These are phyloP conservation scores for Pterulicium gracile DNA, from an alignment of 1,284 basidiomycete species.

Conservation along the genomic window DNA sequence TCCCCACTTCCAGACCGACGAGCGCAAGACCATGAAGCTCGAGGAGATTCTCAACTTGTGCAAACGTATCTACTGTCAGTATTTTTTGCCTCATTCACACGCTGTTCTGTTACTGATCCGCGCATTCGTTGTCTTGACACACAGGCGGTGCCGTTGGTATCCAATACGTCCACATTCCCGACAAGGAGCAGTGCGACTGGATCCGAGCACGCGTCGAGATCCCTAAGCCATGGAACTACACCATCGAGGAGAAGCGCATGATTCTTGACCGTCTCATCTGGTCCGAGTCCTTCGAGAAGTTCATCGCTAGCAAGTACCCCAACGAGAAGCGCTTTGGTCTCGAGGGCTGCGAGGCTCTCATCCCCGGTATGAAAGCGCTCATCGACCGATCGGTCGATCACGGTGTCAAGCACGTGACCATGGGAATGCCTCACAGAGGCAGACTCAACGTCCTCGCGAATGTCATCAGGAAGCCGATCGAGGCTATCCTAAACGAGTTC, in stretches of 20 bases:
- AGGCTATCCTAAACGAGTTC: constrained; percentile 98
- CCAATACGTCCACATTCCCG: constrained; percentile 97
- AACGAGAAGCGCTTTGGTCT: constrained; percentile 99
- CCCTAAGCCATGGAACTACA: constrained; percentile 98
- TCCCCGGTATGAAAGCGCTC: constrained; percentile 98
- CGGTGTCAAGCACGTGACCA: constrained; percentile 92
- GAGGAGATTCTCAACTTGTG: constrained; percentile 89
- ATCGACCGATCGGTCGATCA: constrained; percentile 97
- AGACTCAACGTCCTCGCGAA: constrained; percentile 97
- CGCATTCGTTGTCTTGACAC: neutral
- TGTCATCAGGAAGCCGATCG: constrained; percentile 97
- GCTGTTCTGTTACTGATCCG: constrained; percentile 4
- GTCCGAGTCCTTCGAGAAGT: constrained; percentile 99
- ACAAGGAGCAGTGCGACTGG: constrained; percentile 99
- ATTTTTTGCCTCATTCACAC: constrained; percentile 6
- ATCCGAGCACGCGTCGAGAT: constrained; percentile 94
- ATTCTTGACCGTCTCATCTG: constrained; percentile 98
- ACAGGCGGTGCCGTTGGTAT: constrained; percentile 88
- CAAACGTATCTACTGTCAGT: constrained; percentile 90
- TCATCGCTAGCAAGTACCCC: constrained; percentile 96
- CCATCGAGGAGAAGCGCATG: constrained; percentile 97
- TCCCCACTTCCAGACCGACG: constrained; percentile 86
- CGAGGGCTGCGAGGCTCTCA: constrained; percentile 95
- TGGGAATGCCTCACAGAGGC: constrained; percentile 99
- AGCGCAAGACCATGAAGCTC: constrained; percentile 78